Base-by-base conservation (phyloP, 1,284 basidiomycete species). In the Lentinula novae-zelandiae region DNA sequence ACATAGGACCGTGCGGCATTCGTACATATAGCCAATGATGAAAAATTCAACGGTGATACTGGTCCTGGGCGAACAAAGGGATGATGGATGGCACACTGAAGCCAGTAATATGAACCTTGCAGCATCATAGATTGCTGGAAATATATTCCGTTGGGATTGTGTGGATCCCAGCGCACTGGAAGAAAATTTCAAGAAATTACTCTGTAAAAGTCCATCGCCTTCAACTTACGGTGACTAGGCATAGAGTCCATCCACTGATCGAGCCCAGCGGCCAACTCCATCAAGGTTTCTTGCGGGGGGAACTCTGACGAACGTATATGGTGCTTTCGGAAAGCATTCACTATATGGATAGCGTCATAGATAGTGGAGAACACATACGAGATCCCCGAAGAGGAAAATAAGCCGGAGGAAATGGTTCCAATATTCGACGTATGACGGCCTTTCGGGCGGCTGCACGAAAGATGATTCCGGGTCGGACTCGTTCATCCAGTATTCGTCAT, bases 51-150 rank as follows among this genome's bases (percentile, higher is more conserved):
- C 74, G 75, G 73, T 69, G 49, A 63, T 13, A 38, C 22, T 31
- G 31, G 36, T 27, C 59, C 59, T 15, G 44, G 53, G 6, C 53
- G 79, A 53, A 85, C 82, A 71, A 84, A 84, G 0, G 80, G 81
- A 7, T 83, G 77, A 66, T 84, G 83, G 52, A 83, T 76, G 34
- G 79, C 72, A 63, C 91, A 89, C 64, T 70, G 55, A 17, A 57
- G 20, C 57, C 84, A 79, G 68, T 89, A 87, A 70, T 83, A 90
- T 34, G 79, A 74, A 1, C 78, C 69, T 67, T 88, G 82, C 2
- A 91, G 76, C 8, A 73, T 68, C 0, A 82, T 81, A 1, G 86
- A 86, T 72, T 90, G 88, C 53, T 80, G 75, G 67, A 89, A 86
- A 65, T 84, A 82, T 1, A 72, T 65, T 2, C 58, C 36, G 62